Base-by-base conservation (phyloP, 495 filamentous ascomycete species). In the Podospora australis region DNA sequence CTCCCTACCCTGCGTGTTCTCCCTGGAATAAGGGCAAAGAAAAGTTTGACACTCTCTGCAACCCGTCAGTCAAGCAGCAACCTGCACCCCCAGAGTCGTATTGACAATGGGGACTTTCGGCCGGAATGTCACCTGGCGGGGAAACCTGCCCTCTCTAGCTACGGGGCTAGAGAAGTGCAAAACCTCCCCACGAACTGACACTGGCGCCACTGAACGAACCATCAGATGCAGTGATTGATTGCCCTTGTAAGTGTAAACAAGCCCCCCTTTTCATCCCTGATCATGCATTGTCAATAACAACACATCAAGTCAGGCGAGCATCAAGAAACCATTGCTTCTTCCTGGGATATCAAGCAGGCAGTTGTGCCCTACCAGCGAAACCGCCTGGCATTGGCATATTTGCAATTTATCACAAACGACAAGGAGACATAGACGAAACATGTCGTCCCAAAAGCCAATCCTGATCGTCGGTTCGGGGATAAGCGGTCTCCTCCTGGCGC, bases 391-490 rank as follows among this genome's bases (percentile, higher is more conserved):
- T n/a, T n/a, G n/a, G n/a, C n/a, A n/a, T n/a, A n/a, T n/a, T n/a
- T n/a, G n/a, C 30, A 34, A 34, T 34, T 14, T 2, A 34, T 4
- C 30, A 10, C 30, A 3, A 10, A 10, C 30, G 9, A 34, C 3
- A 11, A 14, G 16, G 16, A 14, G 30, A 34, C 3, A 6, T 4
- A 35, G 0, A 6, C 24, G 14, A 39, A 35, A 16, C 13, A 21
- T 14, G 16, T 6, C 14, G 10, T 10, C 21, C 46, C 38, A 50
- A 44, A 54, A 53, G 25, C 45, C 53, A 26, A 50, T 63, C 41
- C 52, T 63, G 46, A 79, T 84, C 54, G 63, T 80, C 49, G 80
- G 81, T 13, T 80, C 76, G 13, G 81, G 81, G 8, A 66, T 83
- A 48, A 77, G 71, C 47, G 80, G 80, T 36, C 72, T 84, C 10